A percentile compares a stretch with the other conserved stretches of the same genome.
Evolutionary conservation across 495 filamentous ascomycete species (phyloP).

Genomic region (Talaromyces stipitatus): DNA sequence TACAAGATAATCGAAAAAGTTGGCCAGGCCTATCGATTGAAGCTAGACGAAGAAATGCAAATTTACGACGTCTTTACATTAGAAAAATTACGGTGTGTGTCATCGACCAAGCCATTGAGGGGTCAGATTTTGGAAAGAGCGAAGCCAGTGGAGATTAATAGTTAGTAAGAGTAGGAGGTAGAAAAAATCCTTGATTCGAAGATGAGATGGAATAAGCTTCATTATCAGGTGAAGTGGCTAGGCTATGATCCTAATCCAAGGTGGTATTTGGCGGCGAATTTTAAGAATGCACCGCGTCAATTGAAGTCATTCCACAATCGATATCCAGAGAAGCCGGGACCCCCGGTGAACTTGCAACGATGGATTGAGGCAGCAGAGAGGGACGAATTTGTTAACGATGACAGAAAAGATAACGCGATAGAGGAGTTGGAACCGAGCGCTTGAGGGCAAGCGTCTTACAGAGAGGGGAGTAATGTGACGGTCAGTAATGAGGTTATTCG

Average conservation of each 20-base stretch:
- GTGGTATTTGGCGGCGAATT: slow-evolving; percentile 5
- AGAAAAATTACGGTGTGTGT: slow-evolving; percentile 3
- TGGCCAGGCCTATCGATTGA: no score
- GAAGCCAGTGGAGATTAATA: not conserved
- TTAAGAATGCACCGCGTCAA: slow-evolving; percentile 5
- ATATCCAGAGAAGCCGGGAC: not conserved
- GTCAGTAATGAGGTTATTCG: no score
- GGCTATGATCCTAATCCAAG: not conserved
- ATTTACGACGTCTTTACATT: slow-evolving; percentile 9
- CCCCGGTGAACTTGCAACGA: not conserved
- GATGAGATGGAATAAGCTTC: slow-evolving; percentile 1
- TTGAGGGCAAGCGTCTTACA: no score
- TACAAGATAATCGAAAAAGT: not conserved
- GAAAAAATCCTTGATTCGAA: not conserved
- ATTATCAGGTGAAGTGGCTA: slow-evolving; percentile 6
- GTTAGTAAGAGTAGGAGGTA: slow-evolving; percentile 10
- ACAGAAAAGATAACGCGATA: no score
- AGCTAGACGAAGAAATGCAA: slow-evolving; percentile 10
- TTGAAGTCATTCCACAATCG: not conserved
- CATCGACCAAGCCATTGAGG: not conserved
- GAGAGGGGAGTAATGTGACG: no score
- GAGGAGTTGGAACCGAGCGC: not conserved
- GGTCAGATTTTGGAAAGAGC: not conserved
- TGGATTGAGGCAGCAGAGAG: not conserved
- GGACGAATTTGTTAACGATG: not conserved